These are phyloP conservation scores for Ocimum tenuiflorum DNA, from an alignment of 257 asterid species.

Conservation along the genomic window DNA sequence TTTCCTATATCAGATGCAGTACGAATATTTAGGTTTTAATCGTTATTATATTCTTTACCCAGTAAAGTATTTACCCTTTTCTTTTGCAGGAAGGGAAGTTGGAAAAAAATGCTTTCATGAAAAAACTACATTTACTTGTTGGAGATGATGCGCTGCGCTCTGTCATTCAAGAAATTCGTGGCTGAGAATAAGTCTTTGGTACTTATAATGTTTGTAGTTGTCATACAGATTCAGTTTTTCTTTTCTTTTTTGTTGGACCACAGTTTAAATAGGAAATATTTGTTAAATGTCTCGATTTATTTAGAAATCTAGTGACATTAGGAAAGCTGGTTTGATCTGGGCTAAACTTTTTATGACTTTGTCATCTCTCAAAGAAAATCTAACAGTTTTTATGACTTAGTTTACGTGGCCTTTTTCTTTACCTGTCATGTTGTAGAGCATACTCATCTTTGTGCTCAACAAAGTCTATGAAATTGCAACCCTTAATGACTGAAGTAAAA, in stretches of 20 bases:
- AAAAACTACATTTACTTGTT: conserved; percentile 37
- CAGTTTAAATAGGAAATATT: conserved; percentile 16
- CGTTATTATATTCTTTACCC: not conserved
- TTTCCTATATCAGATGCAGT: not conserved
- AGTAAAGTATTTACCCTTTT: not conserved
- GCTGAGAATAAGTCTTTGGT: conserved; percentile 43
- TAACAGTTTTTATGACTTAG: not conserved
- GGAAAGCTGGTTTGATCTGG: conserved; percentile 18
- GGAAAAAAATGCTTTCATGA: conserved; percentile 41
- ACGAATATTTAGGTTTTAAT: conserved; percentile 1
- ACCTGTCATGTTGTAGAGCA: conserved; percentile 9
- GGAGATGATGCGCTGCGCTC: conserved; percentile 54
- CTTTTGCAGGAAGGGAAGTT: conserved; percentile 49
- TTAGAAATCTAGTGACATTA: conserved; percentile 25
- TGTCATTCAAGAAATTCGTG: conserved; percentile 45
- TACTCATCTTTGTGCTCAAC: not conserved
- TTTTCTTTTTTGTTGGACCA: conserved; percentile 5
- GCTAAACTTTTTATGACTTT: conserved; percentile 1
- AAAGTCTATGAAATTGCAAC: not conserved
- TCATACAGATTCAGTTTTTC: conserved; percentile 12
- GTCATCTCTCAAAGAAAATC: conserved; percentile 15
- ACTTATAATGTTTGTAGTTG: too few relatives aligned
- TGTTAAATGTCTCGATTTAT: conserved; percentile 1
- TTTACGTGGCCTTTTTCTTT: not conserved
- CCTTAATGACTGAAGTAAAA: not conserved